Conservation (phyloP, 805 yeast genomes). For the Yarrowia sp. region DNA sequence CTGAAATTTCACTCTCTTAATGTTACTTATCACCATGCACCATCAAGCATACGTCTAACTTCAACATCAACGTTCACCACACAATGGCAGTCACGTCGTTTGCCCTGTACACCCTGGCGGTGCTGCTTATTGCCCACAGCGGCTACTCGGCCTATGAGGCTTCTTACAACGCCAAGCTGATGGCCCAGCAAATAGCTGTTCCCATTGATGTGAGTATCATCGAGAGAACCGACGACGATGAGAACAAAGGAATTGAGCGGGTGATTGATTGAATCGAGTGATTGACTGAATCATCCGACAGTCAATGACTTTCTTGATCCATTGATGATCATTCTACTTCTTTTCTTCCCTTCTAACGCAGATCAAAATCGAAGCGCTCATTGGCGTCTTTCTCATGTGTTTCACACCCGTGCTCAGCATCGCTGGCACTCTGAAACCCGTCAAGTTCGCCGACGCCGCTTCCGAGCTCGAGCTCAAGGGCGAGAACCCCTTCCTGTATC, state of each 20-base stretch:
- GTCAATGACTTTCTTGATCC: too few relatives aligned
- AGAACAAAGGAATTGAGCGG: too few relatives aligned
- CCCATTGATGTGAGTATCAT: conserved; percentile 26
- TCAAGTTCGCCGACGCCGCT: conserved; percentile 59
- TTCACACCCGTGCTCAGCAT: conserved; percentile 50
- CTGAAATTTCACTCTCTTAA: too few relatives aligned
- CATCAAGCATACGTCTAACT: background rate
- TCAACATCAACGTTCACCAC: conserved; percentile 15
- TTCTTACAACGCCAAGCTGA: conserved; percentile 40
- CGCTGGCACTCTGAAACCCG: conserved; percentile 54
- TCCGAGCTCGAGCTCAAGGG: conserved; percentile 58
- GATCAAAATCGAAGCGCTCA: conserved; percentile 58
- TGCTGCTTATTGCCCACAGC: conserved; percentile 43
- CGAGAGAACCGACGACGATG: background rate
- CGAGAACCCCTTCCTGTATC: conserved; percentile 43
- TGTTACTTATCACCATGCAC: background rate
- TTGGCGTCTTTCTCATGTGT: conserved; percentile 57
- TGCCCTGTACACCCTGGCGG: conserved; percentile 41
- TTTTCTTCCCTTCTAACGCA: conserved; percentile 39
- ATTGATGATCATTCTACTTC: background rate
- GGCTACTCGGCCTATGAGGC: conserved; percentile 47
- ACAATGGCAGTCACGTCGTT: conserved; percentile 26
- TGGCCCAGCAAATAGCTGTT: conserved; percentile 23
- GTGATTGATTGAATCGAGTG: too few relatives aligned
- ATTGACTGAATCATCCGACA: background rate